phyloP scores from a whole-genome alignment of 23 red algal genomes.

The Cyanidioschyzon merolae region DNA sequence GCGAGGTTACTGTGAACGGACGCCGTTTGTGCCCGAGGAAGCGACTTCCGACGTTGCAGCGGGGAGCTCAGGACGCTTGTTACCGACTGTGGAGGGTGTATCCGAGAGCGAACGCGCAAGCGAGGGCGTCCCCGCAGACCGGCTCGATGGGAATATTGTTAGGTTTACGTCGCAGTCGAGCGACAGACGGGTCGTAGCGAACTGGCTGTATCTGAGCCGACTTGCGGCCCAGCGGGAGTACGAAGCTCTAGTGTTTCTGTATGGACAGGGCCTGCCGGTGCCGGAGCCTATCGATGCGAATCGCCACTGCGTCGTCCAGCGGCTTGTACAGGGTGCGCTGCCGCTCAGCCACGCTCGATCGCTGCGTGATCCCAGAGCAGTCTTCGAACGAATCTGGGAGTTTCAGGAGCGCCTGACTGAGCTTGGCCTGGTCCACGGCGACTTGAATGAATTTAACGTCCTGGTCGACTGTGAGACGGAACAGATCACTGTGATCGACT shows the following conservation, averaged over 20 bases:
- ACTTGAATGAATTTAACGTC: slow-evolving; percentile 96
- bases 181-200: slow-evolving; percentile 40
- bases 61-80: background rate
- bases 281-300: slow-evolving; percentile 69
- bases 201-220: slow-evolving; percentile 83
- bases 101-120: background rate
- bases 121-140: background rate
- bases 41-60: background rate
- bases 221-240: slow-evolving; percentile 86
- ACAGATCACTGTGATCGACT: slow-evolving; percentile 70
- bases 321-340: slow-evolving; percentile 34
- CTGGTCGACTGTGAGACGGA: slow-evolving; percentile 46
- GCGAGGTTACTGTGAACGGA: slow-evolving; percentile 61
- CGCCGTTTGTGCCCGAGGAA: background rate
- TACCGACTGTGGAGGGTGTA: background rate
- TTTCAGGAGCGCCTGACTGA: slow-evolving; percentile 31
- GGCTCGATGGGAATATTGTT: too few species aligned
- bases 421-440: slow-evolving; percentile 76
- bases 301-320: slow-evolving; percentile 74
- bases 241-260: slow-evolving; percentile 57
- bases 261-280: slow-evolving; percentile 55
- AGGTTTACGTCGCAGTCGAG: background rate
- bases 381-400: slow-evolving; percentile 19
- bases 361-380: slow-evolving; percentile 19
- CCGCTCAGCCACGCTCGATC: slow-evolving; percentile 35